phyloP scores from a whole-genome alignment of 2,329 filamentous ascomycete species.

The Fusarium incarnatum region DNA sequence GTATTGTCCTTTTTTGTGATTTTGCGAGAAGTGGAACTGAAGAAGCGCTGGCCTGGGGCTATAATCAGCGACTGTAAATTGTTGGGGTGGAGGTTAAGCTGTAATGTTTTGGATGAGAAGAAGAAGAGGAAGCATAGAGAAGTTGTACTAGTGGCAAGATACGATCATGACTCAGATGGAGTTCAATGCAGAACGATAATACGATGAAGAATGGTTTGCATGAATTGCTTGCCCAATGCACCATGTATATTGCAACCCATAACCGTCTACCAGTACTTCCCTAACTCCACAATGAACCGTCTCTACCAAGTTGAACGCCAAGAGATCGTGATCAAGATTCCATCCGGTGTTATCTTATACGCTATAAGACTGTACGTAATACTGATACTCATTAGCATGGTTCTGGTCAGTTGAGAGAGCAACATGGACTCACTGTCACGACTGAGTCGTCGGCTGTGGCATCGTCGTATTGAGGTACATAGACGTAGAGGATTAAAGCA shows the following conservation, averaged over 20 bases:
- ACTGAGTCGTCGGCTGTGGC: slow-evolving; percentile 75
- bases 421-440: slow-evolving; percentile 69
- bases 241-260: background rate
- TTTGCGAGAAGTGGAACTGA: slow-evolving; percentile 15
- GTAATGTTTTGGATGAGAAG: slow-evolving; percentile 36
- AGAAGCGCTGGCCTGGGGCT: slow-evolving; percentile 23
- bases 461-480: slow-evolving; percentile 78
- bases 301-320: slow-evolving; percentile 25
- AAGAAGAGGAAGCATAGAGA: slow-evolving; percentile 36
- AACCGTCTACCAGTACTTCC: slow-evolving; percentile 11
- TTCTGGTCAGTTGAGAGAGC: background rate
- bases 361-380: slow-evolving; percentile 60
- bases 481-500: slow-evolving; percentile 85
- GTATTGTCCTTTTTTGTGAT: slow-evolving; percentile 36
- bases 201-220: slow-evolving; percentile 30
- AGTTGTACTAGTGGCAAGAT: slow-evolving; percentile 20
- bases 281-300: slow-evolving; percentile 2
- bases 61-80: slow-evolving; percentile 27
- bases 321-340: background rate
- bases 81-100: slow-evolving; percentile 26
- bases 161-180: slow-evolving; percentile 25
- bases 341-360: slow-evolving; percentile 26
- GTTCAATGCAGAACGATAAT: slow-evolving; percentile 34
- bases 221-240: background rate
- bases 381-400: slow-evolving; percentile 49